Percentiles rank a stretch among this genome's conserved stretches.
These are phyloP conservation scores for Candida khao-thaluensis DNA, from an alignment of 805 yeast genomes.

Conservation along the genomic window DNA sequence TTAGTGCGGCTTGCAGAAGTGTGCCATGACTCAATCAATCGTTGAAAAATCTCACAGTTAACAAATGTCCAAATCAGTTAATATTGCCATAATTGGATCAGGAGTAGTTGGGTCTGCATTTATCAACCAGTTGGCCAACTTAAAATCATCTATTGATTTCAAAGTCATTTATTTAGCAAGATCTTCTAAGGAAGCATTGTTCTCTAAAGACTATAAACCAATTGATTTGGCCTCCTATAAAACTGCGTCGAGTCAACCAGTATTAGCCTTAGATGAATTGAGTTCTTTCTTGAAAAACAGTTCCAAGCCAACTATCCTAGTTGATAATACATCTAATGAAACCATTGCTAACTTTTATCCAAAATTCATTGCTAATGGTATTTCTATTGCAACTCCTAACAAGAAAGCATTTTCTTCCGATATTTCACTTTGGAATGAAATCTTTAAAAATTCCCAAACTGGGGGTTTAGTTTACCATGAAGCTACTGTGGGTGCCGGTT, in stretches of 20 bases:
- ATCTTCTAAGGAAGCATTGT: slow-evolving; percentile 66
- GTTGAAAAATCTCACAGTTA: not conserved
- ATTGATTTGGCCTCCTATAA: slow-evolving; percentile 63
- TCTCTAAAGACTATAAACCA: slow-evolving; percentile 68
- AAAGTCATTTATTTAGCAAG: slow-evolving; percentile 77
- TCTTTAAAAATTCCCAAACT: slow-evolving; percentile 55
- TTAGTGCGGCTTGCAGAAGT: too few relatives aligned
- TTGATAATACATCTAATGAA: slow-evolving; percentile 92
- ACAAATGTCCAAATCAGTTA: slow-evolving; percentile 28
- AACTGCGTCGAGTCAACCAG: slow-evolving; percentile 44
- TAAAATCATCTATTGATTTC: slow-evolving; percentile 62
- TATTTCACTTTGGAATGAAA: slow-evolving; percentile 69
- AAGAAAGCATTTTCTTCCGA: slow-evolving; percentile 93
- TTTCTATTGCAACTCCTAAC: slow-evolving; percentile 97
- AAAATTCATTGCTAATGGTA: slow-evolving; percentile 66
- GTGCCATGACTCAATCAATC: too few relatives aligned
- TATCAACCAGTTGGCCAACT: slow-evolving; percentile 69
- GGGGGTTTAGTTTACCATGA: slow-evolving; percentile 90
- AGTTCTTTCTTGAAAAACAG: slow-evolving; percentile 63
- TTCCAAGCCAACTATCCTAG: slow-evolving; percentile 73
- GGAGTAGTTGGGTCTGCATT: slow-evolving; percentile 96
- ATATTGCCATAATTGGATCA: slow-evolving; percentile 58
- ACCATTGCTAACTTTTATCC: slow-evolving; percentile 77
- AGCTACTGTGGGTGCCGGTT: slow-evolving; percentile 98
- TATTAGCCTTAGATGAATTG: slow-evolving; percentile 58